Evolutionary conservation across 768 basidiomycete species (phyloP).

Genomic region (Chalciporus piperatus): DNA sequence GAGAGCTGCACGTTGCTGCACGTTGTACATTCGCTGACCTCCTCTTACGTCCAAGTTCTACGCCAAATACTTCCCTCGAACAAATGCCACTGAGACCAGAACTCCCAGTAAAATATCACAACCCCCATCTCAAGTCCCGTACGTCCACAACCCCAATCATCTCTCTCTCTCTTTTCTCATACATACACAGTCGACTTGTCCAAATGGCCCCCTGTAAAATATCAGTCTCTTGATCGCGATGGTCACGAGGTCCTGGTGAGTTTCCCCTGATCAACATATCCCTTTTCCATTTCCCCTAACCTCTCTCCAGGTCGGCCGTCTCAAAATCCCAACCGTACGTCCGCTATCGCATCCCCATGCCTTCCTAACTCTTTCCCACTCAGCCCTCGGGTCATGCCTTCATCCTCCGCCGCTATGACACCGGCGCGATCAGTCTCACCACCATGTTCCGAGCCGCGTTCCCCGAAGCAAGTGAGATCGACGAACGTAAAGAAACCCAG

Average conservation of each 20-base stretch:
- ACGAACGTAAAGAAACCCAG: conserved; percentile 74
- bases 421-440: conserved; percentile 86
- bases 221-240: conserved; percentile 86
- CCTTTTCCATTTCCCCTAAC: conserved; percentile 15
- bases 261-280: neutral
- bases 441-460: conserved; percentile 98
- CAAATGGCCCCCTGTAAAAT: conserved; percentile 76
- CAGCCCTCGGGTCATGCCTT: conserved; percentile 85
- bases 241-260: conserved; percentile 82
- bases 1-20: conserved; percentile 22
- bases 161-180: neutral
- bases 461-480: conserved; percentile 70
- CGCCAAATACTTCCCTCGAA: neutral
- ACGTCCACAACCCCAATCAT: conserved; percentile 14
- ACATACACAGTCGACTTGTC: conserved; percentile 34
- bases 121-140: conserved; percentile 49
- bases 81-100: conserved; percentile 45
- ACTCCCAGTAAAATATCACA: conserved; percentile 50
- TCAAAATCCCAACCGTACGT: conserved; percentile 87
- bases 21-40: conserved; percentile 13
- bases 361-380: conserved; percentile 14
- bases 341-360: conserved; percentile 7
- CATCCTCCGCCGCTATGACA: conserved; percentile 91
- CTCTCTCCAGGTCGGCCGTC: conserved; percentile 67
- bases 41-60: conserved; percentile 11